Percentiles rank a stretch among this genome's conserved stretches.
phyloP scores from a whole-genome alignment of 495 filamentous ascomycete genomes.

The Penicillium canescens region DNA sequence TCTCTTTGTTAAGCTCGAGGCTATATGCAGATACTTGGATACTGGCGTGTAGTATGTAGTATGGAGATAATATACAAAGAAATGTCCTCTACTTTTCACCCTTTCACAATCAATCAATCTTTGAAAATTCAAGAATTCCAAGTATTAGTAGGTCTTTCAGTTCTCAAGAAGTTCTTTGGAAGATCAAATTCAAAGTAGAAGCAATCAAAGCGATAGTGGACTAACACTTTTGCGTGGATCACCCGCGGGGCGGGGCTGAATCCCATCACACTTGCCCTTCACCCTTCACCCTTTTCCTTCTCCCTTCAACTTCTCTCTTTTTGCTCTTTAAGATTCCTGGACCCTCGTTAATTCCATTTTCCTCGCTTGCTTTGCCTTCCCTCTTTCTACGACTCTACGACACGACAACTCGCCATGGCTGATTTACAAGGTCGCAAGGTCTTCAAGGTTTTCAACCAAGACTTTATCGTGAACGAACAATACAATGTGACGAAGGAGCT shows the following conservation, averaged over 20 bases:
- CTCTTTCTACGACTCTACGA: not conserved
- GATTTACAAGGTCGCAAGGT: slow-evolving; percentile 86
- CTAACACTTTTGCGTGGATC: slow-evolving; percentile 15
- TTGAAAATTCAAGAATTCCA: not conserved
- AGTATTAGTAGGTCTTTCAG: not conserved
- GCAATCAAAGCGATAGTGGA: not conserved
- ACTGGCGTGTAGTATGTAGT: not conserved
- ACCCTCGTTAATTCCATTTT: not conserved
- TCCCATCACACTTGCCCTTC: slow-evolving; percentile 19
- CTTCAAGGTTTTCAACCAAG: slow-evolving; percentile 99
- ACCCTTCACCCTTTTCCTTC: slow-evolving; percentile 5
- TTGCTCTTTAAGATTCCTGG: not conserved
- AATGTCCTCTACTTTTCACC: not conserved
- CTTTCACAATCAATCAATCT: not conserved
- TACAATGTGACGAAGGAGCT: slow-evolving; percentile 99
- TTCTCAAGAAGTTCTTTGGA: not conserved
- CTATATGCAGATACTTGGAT: not conserved
- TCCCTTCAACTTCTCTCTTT: slow-evolving; percentile 12
- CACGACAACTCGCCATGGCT: slow-evolving; percentile 52
- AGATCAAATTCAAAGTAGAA: not conserved
- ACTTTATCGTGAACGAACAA: slow-evolving; percentile 96
- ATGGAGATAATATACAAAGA: not conserved
- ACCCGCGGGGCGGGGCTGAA: slow-evolving; percentile 31
- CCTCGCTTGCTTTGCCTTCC: slow-evolving; percentile 3
- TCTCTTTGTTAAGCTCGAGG: not conserved